Evolutionary conservation across 306 rosid genomes (phyloP).

Genomic region (Cucurbita pepo): DNA sequence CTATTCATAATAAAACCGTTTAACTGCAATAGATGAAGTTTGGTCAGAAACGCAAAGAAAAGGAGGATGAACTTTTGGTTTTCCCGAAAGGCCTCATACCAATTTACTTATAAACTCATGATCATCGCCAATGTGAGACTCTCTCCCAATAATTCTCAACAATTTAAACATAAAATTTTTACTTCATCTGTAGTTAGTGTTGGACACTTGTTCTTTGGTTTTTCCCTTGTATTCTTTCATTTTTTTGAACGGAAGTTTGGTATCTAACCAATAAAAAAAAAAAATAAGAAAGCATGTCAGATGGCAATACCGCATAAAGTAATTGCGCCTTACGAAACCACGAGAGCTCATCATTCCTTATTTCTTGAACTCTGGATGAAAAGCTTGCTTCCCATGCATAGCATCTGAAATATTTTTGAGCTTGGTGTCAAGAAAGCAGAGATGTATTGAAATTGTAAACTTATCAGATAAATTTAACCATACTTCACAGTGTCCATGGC

Average conservation of each 20-base stretch:
- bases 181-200: too few species aligned
- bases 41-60: conserved; percentile 6
- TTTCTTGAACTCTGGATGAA: conserved; percentile 45
- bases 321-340: conserved; percentile 62
- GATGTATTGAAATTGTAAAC: not conserved
- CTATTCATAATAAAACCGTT: conserved; percentile 56
- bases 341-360: conserved; percentile 47
- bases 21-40: conserved; percentile 32
- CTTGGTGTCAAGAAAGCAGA: conserved; percentile 6
- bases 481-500: conserved; percentile 95
- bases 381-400: conserved; percentile 92
- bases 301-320: conserved; percentile 49
- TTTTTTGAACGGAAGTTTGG: too few species aligned
- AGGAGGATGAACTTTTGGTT: too few species aligned
- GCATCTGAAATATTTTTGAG: conserved; percentile 47
- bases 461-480: conserved; percentile 7
- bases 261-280: too few species aligned
- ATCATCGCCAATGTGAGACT: too few species aligned
- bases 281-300: not conserved
- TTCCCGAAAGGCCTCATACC: too few species aligned
- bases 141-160: too few species aligned
- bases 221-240: too few species aligned
- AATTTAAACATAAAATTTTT: too few species aligned
- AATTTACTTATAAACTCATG: too few species aligned
- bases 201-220: too few species aligned